Evolutionary conservation across 257 asterid species (phyloP).

Genomic region (Marsdenia floribunda): DNA sequence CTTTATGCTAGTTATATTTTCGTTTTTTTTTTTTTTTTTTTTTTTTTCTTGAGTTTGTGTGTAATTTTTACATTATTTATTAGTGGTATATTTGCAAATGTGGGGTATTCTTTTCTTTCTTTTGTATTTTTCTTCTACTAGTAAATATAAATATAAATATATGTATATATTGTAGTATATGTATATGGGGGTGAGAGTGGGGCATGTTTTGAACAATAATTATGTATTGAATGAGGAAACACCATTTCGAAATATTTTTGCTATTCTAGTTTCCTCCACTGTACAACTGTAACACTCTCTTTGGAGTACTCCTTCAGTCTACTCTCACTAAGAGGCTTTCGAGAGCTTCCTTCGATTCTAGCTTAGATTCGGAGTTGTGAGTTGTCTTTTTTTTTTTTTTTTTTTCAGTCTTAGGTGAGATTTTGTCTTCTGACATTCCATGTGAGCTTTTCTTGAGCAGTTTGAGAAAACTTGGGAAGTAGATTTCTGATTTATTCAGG

Average conservation of each 20-base stretch:
- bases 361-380: neutral
- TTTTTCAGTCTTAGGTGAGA: neutral
- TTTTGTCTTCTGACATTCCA: neutral
- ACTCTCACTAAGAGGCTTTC: neutral
- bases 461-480: neutral
- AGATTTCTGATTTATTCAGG: neutral
- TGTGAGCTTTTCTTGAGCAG: neutral
- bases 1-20: too few species aligned
- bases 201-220: neutral
- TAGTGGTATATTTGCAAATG: neutral
- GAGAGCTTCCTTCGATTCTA: neutral
- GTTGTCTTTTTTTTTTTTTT: neutral
- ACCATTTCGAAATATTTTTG: neutral
- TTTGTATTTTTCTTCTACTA: neutral
- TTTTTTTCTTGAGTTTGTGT: neutral
- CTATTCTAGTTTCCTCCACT: slow-evolving; percentile 2
- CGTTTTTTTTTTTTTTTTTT: too few species aligned
- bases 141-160: neutral
- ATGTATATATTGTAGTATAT: too few species aligned
- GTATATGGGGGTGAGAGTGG: neutral
- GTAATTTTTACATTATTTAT: neutral
- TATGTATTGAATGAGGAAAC: slow-evolving; percentile 1
- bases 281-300: slow-evolving; percentile 3
- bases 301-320: neutral
- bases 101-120: neutral